Base-by-base conservation (phyloP, 2,329 filamentous ascomycete species). In the Diplodia scrobiculata region DNA sequence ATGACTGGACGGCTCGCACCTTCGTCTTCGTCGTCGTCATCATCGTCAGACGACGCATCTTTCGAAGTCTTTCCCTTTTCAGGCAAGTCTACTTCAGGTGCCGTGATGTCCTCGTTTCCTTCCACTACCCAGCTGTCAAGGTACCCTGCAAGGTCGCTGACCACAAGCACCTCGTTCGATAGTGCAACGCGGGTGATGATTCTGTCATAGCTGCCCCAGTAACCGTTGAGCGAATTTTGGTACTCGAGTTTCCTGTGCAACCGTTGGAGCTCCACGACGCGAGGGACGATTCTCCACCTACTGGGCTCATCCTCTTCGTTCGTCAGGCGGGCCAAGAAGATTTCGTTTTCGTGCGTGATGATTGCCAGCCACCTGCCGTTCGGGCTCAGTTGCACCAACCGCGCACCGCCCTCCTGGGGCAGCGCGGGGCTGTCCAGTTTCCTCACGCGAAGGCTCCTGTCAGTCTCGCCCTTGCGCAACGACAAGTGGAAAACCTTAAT, bases 81-180 rank as follows among this genome's bases (percentile, higher is more conserved):
- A 10, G 65, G 55, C 53, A 75, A 71, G 29, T 81, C 75, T 36
- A 79, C 74, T 68, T 77, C 73, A 45, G 78, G 74, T 25, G 81
- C 78, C 14, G 78, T 79, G 1, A 73, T 69, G 69, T 86, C 83
- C 71, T 84, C 81, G 68, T 84, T 76, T 45, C 84, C 84, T 73
- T 86, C 84, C 65, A 96, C 78, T 1, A 92, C 80, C 91, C 93
- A 99, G 19, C 89, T 92, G 74, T 98, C 93, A 36, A 98, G 83
- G 76, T 89, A 92, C 51, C 95, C 95, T 51, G 90, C 88, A 63
- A 97, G 79, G 75, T 97, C 94, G 55, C 89, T 88, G 34, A 88
- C 86, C 9, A 90, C 92, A 54, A 98, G 80, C 68, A 96, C 86
- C 70, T 85, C 87, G 5, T 88, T 82, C 10, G 92, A 93, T 76